Evolutionary conservation across 2,329 filamentous ascomycete species (phyloP), one percentile per base, ranked within the genome.

Genomic region (Cladosporium sphaerospermum): DNA sequence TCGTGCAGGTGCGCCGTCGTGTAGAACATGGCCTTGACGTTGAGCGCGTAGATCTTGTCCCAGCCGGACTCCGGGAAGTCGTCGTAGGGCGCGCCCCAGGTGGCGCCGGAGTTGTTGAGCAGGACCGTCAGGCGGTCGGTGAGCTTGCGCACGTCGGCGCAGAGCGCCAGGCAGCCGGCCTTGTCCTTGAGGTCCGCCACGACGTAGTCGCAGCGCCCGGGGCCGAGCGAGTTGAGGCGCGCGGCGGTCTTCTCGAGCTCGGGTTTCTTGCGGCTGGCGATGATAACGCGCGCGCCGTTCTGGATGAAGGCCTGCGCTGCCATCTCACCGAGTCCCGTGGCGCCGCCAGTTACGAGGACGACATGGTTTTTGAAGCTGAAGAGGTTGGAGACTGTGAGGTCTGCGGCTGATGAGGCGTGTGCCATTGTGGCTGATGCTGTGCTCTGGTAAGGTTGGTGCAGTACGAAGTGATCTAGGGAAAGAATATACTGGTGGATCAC

Each of bases 31-130:
- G 64, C 52, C 52, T 67, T 67, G 40, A 67, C 64, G 51, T 67
- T 67, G 4, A 67, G 55, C 3, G 63, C 60, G 46, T 57, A 57
- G 18, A 82, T 69, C 57, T 80, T 78, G 57, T 80, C 78, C 77
- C 78, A 82, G 39, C 76, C 79, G 44, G 73, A 70, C 56, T 80
- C 78, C 0, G 78, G 78, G 59, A 80, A 82, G 63, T 81, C 72
- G 55, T 80, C 76, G 62, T 81, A 81, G 28, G 78, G 75, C 23
- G 75, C 79, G 9, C 78, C 79, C 65, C 65, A 67, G 7, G 64
- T 64, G 0, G 75, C 72, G 1, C 74, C 74, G 2, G 73, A 73
- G 54, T 76, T 75, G 62, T 75, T 75, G 44, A 76, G 61, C 10
- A 76, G 64, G 19, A 76, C 71, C 54, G 69, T 71, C n/a, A 76